phyloP scores from a whole-genome alignment of 495 filamentous ascomycete species.

The Astrothelium macrocarpum region DNA sequence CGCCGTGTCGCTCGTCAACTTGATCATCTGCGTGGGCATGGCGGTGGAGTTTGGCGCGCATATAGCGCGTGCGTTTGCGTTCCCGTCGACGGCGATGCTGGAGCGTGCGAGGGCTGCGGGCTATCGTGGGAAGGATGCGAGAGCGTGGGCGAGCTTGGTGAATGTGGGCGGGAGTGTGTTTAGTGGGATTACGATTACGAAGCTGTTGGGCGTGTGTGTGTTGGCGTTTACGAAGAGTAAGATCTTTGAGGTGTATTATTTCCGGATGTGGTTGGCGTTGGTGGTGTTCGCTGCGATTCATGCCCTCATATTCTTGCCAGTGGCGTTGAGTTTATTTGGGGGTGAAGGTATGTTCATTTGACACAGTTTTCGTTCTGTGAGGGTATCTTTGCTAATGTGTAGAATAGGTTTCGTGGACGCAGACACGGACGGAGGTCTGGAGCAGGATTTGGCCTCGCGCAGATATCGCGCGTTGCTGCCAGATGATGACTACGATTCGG shows the following conservation, averaged over 20 bases:
- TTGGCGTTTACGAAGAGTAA: slow-evolving; percentile 91
- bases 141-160: slow-evolving; percentile 83
- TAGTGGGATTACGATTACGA: slow-evolving; percentile 92
- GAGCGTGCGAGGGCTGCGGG: slow-evolving; percentile 58
- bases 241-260: slow-evolving; percentile 99
- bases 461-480: slow-evolving; percentile 35
- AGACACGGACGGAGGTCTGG: slow-evolving; percentile 71
- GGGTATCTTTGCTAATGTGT: neutral
- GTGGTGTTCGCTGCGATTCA: slow-evolving; percentile 83
- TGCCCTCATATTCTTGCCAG: slow-evolving; percentile 84
- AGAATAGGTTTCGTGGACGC: slow-evolving; percentile 66
- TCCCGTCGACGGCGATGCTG: slow-evolving; percentile 68
- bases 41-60: slow-evolving; percentile 96
- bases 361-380: neutral
- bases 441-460: slow-evolving; percentile 59
- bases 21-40: slow-evolving; percentile 94
- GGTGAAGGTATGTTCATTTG: slow-evolving; percentile 54
- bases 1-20: slow-evolving; percentile 90
- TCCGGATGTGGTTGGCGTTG: slow-evolving; percentile 87
- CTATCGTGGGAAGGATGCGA: slow-evolving; percentile 55
- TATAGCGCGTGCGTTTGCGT: slow-evolving; percentile 91
- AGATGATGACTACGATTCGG: slow-evolving; percentile 36
- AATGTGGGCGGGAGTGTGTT: slow-evolving; percentile 93
- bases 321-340: slow-evolving; percentile 75
- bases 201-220: slow-evolving; percentile 83